phyloP scores from a whole-genome alignment of 371 early-diverging fungal species.

The Mucor indicus region DNA sequence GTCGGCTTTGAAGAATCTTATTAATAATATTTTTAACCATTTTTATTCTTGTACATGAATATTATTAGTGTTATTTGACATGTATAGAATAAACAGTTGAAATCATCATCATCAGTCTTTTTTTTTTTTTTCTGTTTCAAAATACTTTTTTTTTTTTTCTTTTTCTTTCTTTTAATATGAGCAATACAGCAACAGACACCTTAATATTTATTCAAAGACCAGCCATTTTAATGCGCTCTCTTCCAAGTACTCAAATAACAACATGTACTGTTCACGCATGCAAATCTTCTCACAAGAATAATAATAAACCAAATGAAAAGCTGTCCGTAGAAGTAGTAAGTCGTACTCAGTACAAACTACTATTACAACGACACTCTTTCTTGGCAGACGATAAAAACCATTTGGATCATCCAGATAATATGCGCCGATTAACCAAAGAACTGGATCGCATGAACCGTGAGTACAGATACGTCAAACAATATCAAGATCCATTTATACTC shows the following conservation, averaged over 20 bases:
- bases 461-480: constrained; percentile 36
- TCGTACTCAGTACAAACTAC: constrained; percentile 53
- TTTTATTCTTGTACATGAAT: too few species aligned
- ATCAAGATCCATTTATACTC: constrained; percentile 38
- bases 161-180: constrained; percentile 5
- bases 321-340: too few species aligned
- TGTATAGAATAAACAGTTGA: background rate
- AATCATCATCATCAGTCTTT: background rate
- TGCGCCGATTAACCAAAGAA: constrained; percentile 48
- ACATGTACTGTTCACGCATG: constrained; percentile 19
- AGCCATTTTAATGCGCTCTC: constrained; percentile 5
- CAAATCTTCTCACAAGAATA: constrained; percentile 2
- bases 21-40: too few species aligned
- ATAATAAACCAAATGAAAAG: constrained; percentile 2
- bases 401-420: constrained; percentile 51
- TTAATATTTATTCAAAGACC: too few species aligned
- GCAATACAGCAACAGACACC: too few species aligned
- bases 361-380: constrained; percentile 51
- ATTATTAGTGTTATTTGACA: too few species aligned
- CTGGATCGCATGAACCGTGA: constrained; percentile 53
- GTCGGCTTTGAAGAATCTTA: too few species aligned
- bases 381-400: constrained; percentile 51
- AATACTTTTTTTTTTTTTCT: constrained; percentile 4
- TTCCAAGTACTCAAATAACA: constrained; percentile 18
- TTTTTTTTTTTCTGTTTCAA: background rate